Percentiles rank a stretch among this genome's conserved stretches.
These are phyloP conservation scores for Emmonsiellopsis sp. DNA, from an alignment of 2,329 filamentous ascomycete species.

Conservation along the genomic window DNA sequence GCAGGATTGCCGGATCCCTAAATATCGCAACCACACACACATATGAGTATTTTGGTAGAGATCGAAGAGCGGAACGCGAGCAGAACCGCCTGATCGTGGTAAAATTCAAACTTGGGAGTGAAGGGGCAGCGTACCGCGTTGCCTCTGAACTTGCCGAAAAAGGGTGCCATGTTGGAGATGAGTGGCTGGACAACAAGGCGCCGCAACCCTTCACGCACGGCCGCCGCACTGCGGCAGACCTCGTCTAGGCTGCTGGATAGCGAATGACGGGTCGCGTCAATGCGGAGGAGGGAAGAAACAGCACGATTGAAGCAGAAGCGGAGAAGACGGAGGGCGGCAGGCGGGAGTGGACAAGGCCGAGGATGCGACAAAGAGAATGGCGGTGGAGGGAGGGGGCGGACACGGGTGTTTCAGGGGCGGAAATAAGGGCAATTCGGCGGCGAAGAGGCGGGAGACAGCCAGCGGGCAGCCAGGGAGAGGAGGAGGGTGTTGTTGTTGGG, in stretches of 20 bases:
- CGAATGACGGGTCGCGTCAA: background rate
- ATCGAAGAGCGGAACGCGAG: background rate
- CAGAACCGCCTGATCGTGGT: background rate
- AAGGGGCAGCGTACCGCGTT: conserved; percentile 24
- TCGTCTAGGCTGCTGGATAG: conserved; percentile 2
- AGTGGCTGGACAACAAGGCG: conserved; percentile 13
- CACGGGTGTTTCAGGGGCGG: background rate
- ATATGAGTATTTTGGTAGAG: background rate
- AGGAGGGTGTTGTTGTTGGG: background rate
- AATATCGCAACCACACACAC: conserved; percentile 13
- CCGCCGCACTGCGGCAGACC: conserved; percentile 12
- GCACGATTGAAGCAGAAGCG: background rate
- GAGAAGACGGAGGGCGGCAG: background rate
- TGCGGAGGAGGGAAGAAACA: background rate
- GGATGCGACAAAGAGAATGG: background rate
- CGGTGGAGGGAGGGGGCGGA: background rate
- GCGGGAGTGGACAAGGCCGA: background rate
- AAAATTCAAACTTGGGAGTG: background rate
- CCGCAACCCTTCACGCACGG: conserved; percentile 5
- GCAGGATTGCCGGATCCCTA: conserved; percentile 41
- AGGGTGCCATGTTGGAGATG: conserved; percentile 29
- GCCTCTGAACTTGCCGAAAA: conserved; percentile 30
- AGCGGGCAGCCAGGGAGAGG: background rate
- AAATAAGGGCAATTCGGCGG: conserved; percentile 3
- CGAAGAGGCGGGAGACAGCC: conserved; percentile 11